Base-by-base conservation (phyloP, 1,139 yeast species). In the Sugiyamaella grinbergsii region DNA sequence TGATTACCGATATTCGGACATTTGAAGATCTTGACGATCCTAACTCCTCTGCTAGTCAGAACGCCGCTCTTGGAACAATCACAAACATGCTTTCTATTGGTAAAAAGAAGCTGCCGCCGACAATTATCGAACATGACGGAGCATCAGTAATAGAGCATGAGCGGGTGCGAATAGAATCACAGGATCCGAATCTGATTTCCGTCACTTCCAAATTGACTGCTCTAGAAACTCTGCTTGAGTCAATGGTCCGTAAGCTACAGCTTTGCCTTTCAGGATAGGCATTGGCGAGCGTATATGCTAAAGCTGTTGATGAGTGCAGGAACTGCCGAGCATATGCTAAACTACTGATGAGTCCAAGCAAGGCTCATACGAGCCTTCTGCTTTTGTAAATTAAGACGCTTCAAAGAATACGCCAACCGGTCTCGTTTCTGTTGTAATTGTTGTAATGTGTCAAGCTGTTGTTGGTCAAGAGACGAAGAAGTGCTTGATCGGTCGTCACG, bases 131-230 rank as follows among this genome's bases (percentile, higher is more conserved):
- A 20, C 74, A 69, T 52, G 64, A 71, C 50, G 67, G 67, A 16
- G 61, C 60, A 36, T 72, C 72, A 3, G 76, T 75, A 3, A 63
- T 72, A 39, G 78, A 74, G 52, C 60, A 65, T 44, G 78, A 73
- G 46, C 70, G 71, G 47, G 56, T 72, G 4, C 60, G 69, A 5
- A 70, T 72, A 13, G 71, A 72, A 26, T 69, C 76, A 26, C 77
- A 75, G 54, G 80, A 77, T 52, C 80, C 80, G 5, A 68, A 69
- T 43, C 56, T 76, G 41, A 68, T 76, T 18, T 71, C 76, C 28
- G 71, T 75, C 4, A 63, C 71, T 18, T 67, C 78, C 5, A 76
- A 76, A 55, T 58, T 76, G 20, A 48, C 54, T 10, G 62, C 64
- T 1, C 52, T 62, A 42, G 65, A 62, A 48, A 51, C 54, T 29